Conservation (phyloP, 140 eudicot species). For the Stevia rebaudiana region DNA sequence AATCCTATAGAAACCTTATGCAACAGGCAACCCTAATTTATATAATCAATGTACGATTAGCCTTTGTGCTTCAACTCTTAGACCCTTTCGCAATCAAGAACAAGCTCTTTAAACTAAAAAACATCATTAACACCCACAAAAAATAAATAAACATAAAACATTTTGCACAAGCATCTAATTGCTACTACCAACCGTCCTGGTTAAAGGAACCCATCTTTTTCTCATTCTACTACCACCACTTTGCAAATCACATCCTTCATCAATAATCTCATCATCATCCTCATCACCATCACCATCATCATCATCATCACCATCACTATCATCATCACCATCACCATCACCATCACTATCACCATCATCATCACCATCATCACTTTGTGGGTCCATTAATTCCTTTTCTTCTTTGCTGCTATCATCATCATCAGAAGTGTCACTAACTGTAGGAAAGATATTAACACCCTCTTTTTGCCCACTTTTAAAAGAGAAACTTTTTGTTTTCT, state of each 20-base stretch:
- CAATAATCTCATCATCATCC: slow-evolving; percentile 23
- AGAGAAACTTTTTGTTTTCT: slow-evolving; percentile 48
- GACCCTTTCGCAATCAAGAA: slow-evolving; percentile 9
- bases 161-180: neutral
- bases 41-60: too few species aligned
- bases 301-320: slow-evolving; percentile 15
- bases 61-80: too few species aligned
- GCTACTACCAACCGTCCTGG: slow-evolving; percentile 4
- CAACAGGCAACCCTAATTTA: too few species aligned
- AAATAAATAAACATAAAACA: slow-evolving; percentile 8
- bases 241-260: slow-evolving; percentile 23
- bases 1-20: too few species aligned
- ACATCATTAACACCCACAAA: neutral
- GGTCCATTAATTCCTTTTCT: slow-evolving; percentile 32
- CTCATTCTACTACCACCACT: slow-evolving; percentile 43
- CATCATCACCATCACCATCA: slow-evolving; percentile 17
- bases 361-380: slow-evolving; percentile 21
- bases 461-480: slow-evolving; percentile 48
- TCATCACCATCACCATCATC: slow-evolving; percentile 16
- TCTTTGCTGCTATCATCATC: slow-evolving; percentile 24
- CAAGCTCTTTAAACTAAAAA: neutral
- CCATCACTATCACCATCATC: slow-evolving; percentile 15
- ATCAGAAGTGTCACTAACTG: slow-evolving; percentile 33
- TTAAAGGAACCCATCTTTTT: slow-evolving; percentile 45
- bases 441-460: slow-evolving; percentile 40